Base-by-base conservation (phyloP, 2,329 filamentous ascomycete genomes). In the Penicillium sp. region DNA sequence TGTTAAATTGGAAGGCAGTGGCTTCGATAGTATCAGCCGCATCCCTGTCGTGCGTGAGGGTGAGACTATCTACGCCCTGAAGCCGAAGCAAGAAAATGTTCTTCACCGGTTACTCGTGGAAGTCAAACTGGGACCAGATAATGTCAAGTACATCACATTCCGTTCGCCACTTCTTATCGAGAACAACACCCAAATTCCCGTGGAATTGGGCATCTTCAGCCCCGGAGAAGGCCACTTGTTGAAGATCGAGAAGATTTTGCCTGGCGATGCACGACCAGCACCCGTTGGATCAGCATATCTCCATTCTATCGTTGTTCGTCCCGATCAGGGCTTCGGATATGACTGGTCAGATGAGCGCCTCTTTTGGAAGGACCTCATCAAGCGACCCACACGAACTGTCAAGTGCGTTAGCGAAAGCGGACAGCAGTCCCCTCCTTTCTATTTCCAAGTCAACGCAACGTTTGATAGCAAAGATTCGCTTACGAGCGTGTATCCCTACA, bases 121-220 rank as follows among this genome's bases (percentile, higher is more conserved):
- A 57, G 89, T 99, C 53, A 91, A 86, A 53, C 82, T 99, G 25
- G 94, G 92, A n/a, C 79, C 86, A 0, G 93, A 99, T 78, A 97
- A 97, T 68, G 90, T 99, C 77, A 99, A 99, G 78, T 96, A 96
- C 72, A 96, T 99, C 69, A 99, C 93, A 1, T 87, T 99, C 69
- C 86, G 94, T 27, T 97, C 93, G 19, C 94, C 94, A 0, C 79
- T 99, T 1, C 78, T 97, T 0, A 87, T 99, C 8, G 94, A 99
- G 72, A 99, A 99, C 75, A 90, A 94, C 62, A 99, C 94, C 0
- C 91, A 99, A 71, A 96, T 99, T 43, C 93, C 94, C 0, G 87
- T 99, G 15, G 94, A 99, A 74, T 76, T 99, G 23, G 96, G 94
- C 17, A 87, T 99, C 17, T 97, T 91, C 70, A 94, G 93, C 72